phyloP scores from a whole-genome alignment of 257 asterid genomes.

The Perilla frutescens region DNA sequence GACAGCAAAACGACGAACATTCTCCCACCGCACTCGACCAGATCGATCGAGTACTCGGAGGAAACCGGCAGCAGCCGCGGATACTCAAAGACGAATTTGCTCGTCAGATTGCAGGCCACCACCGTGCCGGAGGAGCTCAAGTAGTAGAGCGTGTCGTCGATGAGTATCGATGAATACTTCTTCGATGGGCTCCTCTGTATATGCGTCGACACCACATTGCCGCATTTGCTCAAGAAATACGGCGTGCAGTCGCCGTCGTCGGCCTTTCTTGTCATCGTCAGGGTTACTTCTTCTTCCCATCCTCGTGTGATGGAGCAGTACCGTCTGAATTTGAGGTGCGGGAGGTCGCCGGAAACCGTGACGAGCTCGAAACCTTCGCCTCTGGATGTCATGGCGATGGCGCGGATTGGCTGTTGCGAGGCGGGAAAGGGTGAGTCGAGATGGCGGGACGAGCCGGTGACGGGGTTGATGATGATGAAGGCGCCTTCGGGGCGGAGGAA shows the following conservation, averaged over 20 bases:
- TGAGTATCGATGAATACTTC: slow-evolving; percentile 67
- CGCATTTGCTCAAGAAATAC: slow-evolving; percentile 82
- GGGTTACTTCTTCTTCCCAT: slow-evolving; percentile 56
- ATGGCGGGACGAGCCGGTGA: slow-evolving; percentile 45
- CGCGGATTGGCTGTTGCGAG: slow-evolving; percentile 45
- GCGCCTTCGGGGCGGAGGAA: slow-evolving; percentile 43
- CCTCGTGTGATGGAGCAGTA: slow-evolving; percentile 47
- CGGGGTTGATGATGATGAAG: slow-evolving; percentile 63
- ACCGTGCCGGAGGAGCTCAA: slow-evolving; percentile 71
- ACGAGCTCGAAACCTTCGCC: slow-evolving; percentile 50
- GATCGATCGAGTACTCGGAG: slow-evolving; percentile 79
- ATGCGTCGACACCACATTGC: slow-evolving; percentile 69
- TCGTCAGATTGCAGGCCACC: slow-evolving; percentile 64
- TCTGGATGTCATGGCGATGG: slow-evolving; percentile 63
- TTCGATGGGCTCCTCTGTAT: slow-evolving; percentile 78
- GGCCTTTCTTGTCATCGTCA: slow-evolving; percentile 40
- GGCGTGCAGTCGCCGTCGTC: slow-evolving; percentile 40
- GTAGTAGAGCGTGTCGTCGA: slow-evolving; percentile 51
- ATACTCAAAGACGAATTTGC: slow-evolving; percentile 50
- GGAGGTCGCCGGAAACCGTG: slow-evolving; percentile 55
- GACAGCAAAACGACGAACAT: slow-evolving; percentile 61
- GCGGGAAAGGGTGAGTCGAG: slow-evolving; percentile 33
- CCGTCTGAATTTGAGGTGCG: slow-evolving; percentile 49
- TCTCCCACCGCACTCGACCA: slow-evolving; percentile 68
- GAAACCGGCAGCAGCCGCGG: slow-evolving; percentile 75